phyloP scores from a whole-genome alignment of 2,329 filamentous ascomycete species.

The Neonectria punicea region DNA sequence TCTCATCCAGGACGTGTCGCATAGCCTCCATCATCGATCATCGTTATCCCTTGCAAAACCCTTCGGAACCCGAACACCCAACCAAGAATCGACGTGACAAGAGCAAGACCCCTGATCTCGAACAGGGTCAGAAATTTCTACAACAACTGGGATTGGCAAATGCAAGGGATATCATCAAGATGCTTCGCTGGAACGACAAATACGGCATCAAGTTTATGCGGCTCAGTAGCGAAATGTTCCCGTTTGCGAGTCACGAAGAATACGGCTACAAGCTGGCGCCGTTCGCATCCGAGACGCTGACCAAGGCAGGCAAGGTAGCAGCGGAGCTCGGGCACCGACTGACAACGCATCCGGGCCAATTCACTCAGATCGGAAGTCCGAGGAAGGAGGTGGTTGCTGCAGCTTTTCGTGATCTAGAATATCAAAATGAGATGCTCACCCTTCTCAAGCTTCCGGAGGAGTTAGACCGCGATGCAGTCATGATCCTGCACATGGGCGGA shows the following conservation, averaged over 20 bases:
- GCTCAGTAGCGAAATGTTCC: conserved; percentile 95
- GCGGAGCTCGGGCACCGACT: conserved; percentile 84
- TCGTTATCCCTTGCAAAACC: conserved; percentile 81
- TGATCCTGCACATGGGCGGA: conserved; percentile 95
- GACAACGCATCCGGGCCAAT: conserved; percentile 92
- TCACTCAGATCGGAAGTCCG: conserved; percentile 90
- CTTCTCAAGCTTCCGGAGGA: conserved; percentile 82
- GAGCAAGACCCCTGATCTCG: conserved; percentile 71
- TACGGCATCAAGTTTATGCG: conserved; percentile 94
- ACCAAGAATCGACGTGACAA: conserved; percentile 90
- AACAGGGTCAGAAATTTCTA: conserved; percentile 77
- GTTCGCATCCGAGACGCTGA: conserved; percentile 82
- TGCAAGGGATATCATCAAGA: conserved; percentile 82
- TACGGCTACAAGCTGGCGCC: conserved; percentile 87
- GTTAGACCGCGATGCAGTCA: conserved; percentile 85
- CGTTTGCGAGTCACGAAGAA: conserved; percentile 88
- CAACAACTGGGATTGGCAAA: conserved; percentile 84
- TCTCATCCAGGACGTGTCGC: conserved; percentile 90
- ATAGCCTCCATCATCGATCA: conserved; percentile 92
- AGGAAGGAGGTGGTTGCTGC: conserved; percentile 79
- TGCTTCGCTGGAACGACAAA: conserved; percentile 90
- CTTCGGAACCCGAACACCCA: conserved; percentile 79
- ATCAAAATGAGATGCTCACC: conserved; percentile 86
- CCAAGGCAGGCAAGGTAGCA: conserved; percentile 79
- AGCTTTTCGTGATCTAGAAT: conserved; percentile 84